Percentiles rank a stretch among this genome's conserved stretches.
These are phyloP conservation scores for Fraxinus floribunda DNA, from an alignment of 305 asterid species.

Conservation along the genomic window DNA sequence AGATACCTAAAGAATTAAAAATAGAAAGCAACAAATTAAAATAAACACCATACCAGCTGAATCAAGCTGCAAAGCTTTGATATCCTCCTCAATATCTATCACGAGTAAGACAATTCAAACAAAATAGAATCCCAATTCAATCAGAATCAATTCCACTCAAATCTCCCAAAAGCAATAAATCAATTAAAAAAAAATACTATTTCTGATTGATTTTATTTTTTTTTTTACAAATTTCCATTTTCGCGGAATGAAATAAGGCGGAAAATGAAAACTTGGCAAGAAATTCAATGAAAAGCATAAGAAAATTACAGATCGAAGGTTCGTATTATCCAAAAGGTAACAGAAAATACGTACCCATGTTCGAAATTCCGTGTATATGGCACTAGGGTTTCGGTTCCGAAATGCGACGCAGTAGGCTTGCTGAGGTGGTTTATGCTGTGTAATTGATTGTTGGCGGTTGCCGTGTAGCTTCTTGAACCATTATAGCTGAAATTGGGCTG, in stretches of 20 bases:
- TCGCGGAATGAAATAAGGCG: background rate
- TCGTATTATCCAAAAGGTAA: background rate
- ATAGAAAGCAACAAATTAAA: background rate
- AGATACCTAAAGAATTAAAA: background rate
- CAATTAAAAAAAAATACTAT: background rate
- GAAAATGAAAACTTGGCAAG: background rate
- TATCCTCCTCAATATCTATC: constrained; percentile 79
- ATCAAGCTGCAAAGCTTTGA: constrained; percentile 89
- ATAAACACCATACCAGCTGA: constrained; percentile 55
- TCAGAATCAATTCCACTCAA: background rate
- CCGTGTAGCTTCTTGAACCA: background rate
- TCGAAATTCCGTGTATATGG: background rate
- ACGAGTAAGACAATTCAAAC: constrained; percentile 11
- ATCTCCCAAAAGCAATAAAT: background rate
- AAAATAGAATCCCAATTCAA: background rate
- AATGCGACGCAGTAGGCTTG: background rate
- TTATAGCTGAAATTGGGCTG: background rate
- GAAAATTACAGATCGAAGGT: background rate
- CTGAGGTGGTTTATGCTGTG: background rate
- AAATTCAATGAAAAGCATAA: background rate
- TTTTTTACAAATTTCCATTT: background rate
- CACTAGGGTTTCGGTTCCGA: background rate
- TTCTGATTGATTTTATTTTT: background rate
- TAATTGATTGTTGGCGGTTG: background rate
- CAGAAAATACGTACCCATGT: background rate